Conservation (phyloP, 2,329 filamentous ascomycete species). For the Diaporthe destruens region DNA sequence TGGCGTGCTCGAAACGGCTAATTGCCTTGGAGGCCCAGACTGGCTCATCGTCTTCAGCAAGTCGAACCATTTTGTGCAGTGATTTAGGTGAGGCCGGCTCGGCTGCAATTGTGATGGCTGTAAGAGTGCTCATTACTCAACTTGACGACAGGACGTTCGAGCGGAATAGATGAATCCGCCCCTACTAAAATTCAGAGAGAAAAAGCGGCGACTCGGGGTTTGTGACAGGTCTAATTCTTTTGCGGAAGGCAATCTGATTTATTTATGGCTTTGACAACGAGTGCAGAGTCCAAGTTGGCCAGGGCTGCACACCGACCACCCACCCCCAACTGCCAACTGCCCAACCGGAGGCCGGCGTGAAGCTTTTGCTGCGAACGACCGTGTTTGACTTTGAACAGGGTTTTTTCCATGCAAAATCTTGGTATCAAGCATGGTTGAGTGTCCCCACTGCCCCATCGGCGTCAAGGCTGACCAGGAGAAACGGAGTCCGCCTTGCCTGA, state of each 20-base stretch:
- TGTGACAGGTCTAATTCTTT: neutral
- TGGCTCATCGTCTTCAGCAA: constrained; percentile 26
- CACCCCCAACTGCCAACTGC: neutral
- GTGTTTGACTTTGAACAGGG: neutral
- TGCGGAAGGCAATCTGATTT: neutral
- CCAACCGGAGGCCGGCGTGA: neutral
- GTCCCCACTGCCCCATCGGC: neutral
- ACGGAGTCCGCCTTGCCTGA: constrained; percentile 11
- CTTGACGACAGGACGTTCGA: neutral
- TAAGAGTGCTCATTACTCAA: constrained; percentile 10
- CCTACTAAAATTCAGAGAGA: neutral
- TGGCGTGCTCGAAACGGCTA: neutral
- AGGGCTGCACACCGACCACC: neutral
- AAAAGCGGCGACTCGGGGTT: neutral
- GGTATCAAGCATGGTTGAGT: neutral
- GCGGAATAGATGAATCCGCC: neutral
- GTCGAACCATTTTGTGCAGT: constrained; percentile 11
- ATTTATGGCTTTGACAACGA: neutral
- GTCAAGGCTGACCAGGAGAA: neutral
- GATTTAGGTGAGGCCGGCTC: constrained; percentile 4
- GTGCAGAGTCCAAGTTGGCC: no score
- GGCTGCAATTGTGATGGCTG: neutral
- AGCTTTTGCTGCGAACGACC: neutral
- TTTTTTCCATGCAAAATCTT: neutral
- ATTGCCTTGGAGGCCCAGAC: neutral